Base-by-base conservation (phyloP, 2,329 filamentous ascomycete species). In the Fusarium pilosicola region DNA sequence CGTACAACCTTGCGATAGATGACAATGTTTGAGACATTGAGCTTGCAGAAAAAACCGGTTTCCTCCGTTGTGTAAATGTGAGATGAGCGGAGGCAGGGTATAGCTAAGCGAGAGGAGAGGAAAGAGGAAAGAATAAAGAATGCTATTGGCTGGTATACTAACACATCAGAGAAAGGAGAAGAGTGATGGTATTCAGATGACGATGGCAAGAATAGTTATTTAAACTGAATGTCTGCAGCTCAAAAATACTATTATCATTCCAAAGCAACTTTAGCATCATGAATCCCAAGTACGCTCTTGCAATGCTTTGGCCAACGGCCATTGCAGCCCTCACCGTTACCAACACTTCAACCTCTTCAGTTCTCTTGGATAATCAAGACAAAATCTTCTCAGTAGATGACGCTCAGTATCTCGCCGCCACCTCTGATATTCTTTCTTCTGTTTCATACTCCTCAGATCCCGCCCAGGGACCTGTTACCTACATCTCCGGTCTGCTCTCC, bases 91-190 rank as follows among this genome's bases (percentile, higher is more conserved):
- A 48, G 20, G 13, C 13, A 34, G 17, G 22, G n/a, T 51, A 14
- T 17, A 18, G 7, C 48, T 24, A 34, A 34, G 5, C 22, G 5
- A 34, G 48, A 36, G 9, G 34, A 18, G 34, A 20, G 48, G 14
- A 34, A 51, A 34, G 30, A 51, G 30, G 7, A 34, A 34, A 51
- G 48, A 18, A 14, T 5, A 14, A 13, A 7, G n/a, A 20, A 18
- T 18, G 11, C 3, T 14, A 51, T 52, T 52, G 32, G 49, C 17
- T 26, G 18, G 3, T 1, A 12, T 17, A 26, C 6, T 17, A 26
- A 9, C 3, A 11, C 2, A 4, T 17, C 5, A 7, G 9, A 38
- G 15, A 9, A 8, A 34, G 0, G 17, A n/a, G 6, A 18, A 18
- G 22, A 14, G 15, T 0, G 6, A 34, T 0, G 2, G 4, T 51